These are phyloP conservation scores for Beauveria brongniartii DNA, from an alignment of 2,329 filamentous ascomycete species.

Conservation along the genomic window DNA sequence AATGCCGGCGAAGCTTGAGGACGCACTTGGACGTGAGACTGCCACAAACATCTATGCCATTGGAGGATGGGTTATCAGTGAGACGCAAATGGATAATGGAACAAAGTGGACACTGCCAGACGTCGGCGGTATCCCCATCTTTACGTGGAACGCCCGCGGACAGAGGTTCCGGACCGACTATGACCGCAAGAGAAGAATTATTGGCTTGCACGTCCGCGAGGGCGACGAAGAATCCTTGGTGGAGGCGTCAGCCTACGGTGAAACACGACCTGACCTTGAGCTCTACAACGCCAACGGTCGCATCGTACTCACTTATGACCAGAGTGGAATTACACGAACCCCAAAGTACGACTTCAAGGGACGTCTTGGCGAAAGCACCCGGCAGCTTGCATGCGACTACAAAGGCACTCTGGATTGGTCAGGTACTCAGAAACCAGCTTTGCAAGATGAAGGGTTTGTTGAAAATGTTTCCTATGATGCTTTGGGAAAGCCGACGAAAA, in stretches of 20 bases:
- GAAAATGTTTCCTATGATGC: conserved; percentile 1
- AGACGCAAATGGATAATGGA: conserved; percentile 7
- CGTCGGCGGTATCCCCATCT: background rate
- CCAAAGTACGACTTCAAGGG: conserved; percentile 10
- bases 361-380: background rate
- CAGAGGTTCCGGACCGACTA: conserved; percentile 5
- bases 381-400: background rate
- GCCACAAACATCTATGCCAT: background rate
- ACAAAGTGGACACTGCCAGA: conserved; percentile 6
- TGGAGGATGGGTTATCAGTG: conserved; percentile 1
- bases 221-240: background rate
- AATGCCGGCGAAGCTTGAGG: background rate
- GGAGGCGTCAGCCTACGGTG: background rate
- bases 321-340: conserved; percentile 5
- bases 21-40: background rate
- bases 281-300: conserved; percentile 7
- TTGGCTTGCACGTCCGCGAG: background rate
- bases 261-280: background rate
- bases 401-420: conserved; percentile 9
- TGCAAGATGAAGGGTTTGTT: background rate
- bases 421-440: background rate
- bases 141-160: conserved; percentile 5
- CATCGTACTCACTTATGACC: conserved; percentile 8
- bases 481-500: conserved; percentile 5
- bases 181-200: conserved; percentile 3